Conservation (phyloP, 306 rosid species). For the Fragaria ananassa region DNA sequence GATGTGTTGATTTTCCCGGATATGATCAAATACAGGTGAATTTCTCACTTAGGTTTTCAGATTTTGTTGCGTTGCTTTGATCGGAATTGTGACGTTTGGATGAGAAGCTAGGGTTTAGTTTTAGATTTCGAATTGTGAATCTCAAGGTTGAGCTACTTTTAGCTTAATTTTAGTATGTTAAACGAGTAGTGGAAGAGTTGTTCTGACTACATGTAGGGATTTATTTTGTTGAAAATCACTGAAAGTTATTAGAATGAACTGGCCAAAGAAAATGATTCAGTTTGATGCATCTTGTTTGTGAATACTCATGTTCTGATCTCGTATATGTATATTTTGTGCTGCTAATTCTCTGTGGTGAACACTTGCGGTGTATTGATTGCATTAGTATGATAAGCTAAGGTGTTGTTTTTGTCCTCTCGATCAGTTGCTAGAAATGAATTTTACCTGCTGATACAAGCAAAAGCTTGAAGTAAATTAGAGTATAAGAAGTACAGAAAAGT, state of each 20-base stretch:
- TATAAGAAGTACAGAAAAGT: neutral
- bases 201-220: neutral
- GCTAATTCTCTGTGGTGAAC: neutral
- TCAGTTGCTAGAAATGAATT: neutral
- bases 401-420: neutral
- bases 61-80: neutral
- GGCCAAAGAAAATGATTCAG: neutral
- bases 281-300: neutral
- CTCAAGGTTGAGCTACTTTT: neutral
- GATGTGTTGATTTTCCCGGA: conserved; percentile 84
- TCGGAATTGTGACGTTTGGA: neutral
- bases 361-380: neutral
- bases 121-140: neutral
- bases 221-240: neutral
- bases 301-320: neutral
- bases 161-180: neutral
- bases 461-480: neutral
- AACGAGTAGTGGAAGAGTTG: neutral
- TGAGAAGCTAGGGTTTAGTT: neutral
- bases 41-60: neutral
- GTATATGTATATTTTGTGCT: neutral
- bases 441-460: neutral
- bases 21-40: conserved; percentile 74
- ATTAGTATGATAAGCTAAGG: neutral
- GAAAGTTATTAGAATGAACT: neutral